Percentiles rank a stretch among this genome's conserved stretches.
Evolutionary conservation across 306 rosid genomes (phyloP).

Genomic region (Carpinus fangiana): DNA sequence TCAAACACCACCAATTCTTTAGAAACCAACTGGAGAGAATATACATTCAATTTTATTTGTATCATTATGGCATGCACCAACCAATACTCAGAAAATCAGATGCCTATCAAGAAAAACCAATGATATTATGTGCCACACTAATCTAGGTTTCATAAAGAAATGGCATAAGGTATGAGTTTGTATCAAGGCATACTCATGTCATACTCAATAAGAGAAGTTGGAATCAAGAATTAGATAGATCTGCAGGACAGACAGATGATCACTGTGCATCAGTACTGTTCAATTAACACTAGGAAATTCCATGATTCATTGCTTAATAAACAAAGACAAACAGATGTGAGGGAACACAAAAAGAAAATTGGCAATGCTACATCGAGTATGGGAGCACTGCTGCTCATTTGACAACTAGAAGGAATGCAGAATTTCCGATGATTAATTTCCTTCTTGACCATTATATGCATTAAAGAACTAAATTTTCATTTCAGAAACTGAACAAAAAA

Average conservation of each 20-base stretch:
- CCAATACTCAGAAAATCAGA: not conserved
- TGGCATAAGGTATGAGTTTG: not conserved
- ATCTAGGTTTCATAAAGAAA: not conserved
- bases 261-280: not conserved
- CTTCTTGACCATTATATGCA: not conserved
- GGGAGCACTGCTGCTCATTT: not conserved
- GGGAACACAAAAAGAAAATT: not conserved
- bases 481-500: not conserved
- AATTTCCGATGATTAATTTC: not conserved
- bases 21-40: constrained; percentile 8
- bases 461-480: not conserved
- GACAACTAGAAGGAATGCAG: not conserved
- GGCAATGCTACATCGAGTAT: not conserved
- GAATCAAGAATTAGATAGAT: not conserved
- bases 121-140: not conserved
- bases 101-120: constrained; percentile 1
- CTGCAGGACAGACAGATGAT: not conserved
- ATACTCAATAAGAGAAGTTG: not conserved
- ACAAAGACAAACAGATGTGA: not conserved
- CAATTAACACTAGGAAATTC: not conserved
- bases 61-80: not conserved
- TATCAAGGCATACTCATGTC: constrained; percentile 1
- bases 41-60: not conserved
- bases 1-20: not conserved
- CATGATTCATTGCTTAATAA: constrained; percentile 1